Percentiles rank a stretch among this genome's conserved stretches.
Evolutionary conservation across 2,329 filamentous ascomycete species (phyloP).

Genomic region (Talaromyces sp.): DNA sequence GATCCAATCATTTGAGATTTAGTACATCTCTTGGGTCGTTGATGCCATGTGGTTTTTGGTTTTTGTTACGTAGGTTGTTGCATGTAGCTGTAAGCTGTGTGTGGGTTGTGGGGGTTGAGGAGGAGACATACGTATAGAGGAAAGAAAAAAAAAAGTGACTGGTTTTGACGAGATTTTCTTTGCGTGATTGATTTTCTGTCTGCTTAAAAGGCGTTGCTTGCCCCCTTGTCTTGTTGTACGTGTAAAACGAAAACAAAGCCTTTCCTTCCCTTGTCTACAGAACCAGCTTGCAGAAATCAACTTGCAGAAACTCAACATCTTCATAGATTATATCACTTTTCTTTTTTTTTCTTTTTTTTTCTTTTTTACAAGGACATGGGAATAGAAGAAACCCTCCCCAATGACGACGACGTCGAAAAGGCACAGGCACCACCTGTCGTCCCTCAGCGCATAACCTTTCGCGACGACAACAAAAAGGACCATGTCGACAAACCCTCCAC

Average conservation of each 20-base stretch:
- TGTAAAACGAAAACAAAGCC: not conserved
- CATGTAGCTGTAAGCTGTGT: not conserved
- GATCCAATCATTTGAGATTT: not conserved
- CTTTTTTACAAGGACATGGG: no score
- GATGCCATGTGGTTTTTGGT: not conserved
- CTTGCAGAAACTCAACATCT: not conserved
- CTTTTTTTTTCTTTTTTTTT: no score
- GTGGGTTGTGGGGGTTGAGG: not conserved
- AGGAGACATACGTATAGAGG: no score
- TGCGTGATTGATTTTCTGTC: no score
- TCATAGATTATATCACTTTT: no score
- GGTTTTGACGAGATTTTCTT: no score
- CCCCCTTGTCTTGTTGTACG: not conserved
- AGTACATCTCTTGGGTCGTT: not conserved
- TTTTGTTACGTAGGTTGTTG: no score
- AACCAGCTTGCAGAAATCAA: not conserved
- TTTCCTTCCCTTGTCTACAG: no score
- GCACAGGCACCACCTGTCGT: not conserved
- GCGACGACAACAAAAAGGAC: constrained; percentile 5
- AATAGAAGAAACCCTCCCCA: not conserved
- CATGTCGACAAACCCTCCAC: not conserved
- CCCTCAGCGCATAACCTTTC: constrained; percentile 9
- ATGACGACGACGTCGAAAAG: not conserved
- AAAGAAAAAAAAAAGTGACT: not conserved
- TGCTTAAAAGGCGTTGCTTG: not conserved